Base-by-base conservation (phyloP, 2,329 filamentous ascomycete genomes). In the Ploettnerulaceae sp. region DNA sequence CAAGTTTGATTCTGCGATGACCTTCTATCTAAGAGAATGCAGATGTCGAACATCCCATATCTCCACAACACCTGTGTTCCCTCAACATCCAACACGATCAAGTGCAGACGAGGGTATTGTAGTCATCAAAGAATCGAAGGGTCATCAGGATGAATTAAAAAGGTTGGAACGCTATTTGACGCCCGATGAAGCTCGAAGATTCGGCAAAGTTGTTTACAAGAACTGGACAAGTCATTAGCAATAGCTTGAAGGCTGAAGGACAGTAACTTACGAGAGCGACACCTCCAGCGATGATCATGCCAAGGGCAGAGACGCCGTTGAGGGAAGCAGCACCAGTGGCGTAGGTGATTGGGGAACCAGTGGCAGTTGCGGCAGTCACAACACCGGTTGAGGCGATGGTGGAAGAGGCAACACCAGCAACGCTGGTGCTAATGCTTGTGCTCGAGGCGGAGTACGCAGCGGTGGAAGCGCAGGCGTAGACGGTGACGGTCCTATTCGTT, bases 261-360 rank as follows among this genome's bases (percentile, higher is more conserved):
- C 6, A 32, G 41, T 5, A 21, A 55, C 57, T 28, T 57, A 64
- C 60, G 34, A 64, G 60, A 57, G 60, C 61, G 45, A 65, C 53
- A 57, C 57, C 61, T 51, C 58, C 62, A 49, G 60, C 61, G 52
- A 63, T 53, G 46, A 62, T 49, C 52, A 64, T 55, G 47, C 57
- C 61, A 34, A 63, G 39, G 22, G 57, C 61, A 34, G 61, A 61
- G 39, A 53, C 56, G 40, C 56, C 53, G 41, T 61, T 58, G 8
- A 60, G 39, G 35, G 51, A 51, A 36, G 58, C 61, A 39, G 54
- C 62, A 49, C 58, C 60, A 38, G 55, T 59, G 17, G 52, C 54
- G 21, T 54, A 61, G 47, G 57, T 43, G 35, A 63, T 64, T 47
- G 60, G 61, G 35, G 47, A 53, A 15, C 58, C 53, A 29, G 57